Conservation (phyloP, 1,284 basidiomycete species). For the Ganoderma boninense region DNA sequence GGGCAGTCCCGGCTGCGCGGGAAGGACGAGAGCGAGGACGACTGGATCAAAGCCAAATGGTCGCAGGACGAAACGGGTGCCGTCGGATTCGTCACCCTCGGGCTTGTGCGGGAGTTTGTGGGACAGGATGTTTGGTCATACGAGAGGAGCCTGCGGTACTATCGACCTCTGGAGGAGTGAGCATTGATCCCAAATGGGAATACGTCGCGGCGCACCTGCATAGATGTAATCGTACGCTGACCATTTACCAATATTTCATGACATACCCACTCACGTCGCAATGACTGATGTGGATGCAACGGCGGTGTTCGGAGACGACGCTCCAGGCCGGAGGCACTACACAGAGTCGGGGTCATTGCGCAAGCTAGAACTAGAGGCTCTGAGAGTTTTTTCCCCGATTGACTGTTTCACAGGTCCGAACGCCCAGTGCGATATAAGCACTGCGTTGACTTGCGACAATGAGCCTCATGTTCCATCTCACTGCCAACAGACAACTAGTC, state of each 20-base stretch:
- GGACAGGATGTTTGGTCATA: conserved; percentile 12
- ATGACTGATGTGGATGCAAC: neutral
- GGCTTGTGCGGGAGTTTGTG: conserved; percentile 7
- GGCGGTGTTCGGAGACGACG: neutral
- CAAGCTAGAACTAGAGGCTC: neutral
- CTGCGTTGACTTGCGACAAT: neutral
- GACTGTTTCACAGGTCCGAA: neutral
- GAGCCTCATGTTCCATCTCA: neutral
- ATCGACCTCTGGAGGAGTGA: conserved; percentile 8
- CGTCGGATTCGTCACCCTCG: conserved; percentile 3
- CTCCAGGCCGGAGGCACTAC: neutral
- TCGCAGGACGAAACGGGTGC: conserved; percentile 16
- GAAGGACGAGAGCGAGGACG: conserved; percentile 13
- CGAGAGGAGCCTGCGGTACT: conserved; percentile 7
- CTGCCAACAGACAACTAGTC: neutral
- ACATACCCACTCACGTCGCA: neutral
- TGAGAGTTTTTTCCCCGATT: neutral
- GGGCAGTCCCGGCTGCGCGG: conserved; percentile 15
- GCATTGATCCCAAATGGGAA: neutral
- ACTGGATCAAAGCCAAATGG: conserved; percentile 11
- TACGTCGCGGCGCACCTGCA: neutral
- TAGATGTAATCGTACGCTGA: neutral
- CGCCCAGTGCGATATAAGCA: neutral
- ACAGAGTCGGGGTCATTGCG: neutral
- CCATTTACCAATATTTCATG: neutral